phyloP scores from a whole-genome alignment of 768 basidiomycete species.

The Podaxis sp. region DNA sequence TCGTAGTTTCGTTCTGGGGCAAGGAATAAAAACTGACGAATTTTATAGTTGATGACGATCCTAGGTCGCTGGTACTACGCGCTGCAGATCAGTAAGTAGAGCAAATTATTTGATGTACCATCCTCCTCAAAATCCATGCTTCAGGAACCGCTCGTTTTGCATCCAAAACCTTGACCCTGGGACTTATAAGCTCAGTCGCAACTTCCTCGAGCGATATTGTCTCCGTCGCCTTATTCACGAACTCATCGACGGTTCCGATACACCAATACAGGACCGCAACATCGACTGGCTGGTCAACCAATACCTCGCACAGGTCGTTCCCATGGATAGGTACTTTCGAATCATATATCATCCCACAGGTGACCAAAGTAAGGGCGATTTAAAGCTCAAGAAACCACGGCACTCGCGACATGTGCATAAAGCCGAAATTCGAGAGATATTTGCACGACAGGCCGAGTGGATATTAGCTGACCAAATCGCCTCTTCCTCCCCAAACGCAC shows the following conservation, averaged over 20 bases:
- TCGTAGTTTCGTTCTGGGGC: conserved; percentile 10
- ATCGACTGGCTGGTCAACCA: conserved; percentile 45
- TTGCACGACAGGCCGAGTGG: conserved; percentile 59
- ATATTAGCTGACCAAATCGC: conserved; percentile 45
- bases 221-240: conserved; percentile 42
- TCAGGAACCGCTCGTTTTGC: conserved; percentile 38
- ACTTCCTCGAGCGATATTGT: conserved; percentile 50
- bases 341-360: conserved; percentile 28
- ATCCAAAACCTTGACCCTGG: conserved; percentile 41
- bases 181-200: conserved; percentile 36
- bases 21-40: background rate
- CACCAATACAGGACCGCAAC: conserved; percentile 32
- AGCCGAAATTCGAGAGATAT: conserved; percentile 45
- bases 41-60: conserved; percentile 12
- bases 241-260: conserved; percentile 32
- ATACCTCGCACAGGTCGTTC: conserved; percentile 29
- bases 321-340: conserved; percentile 22
- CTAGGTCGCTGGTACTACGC: conserved; percentile 5
- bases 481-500: conserved; percentile 16
- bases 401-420: conserved; percentile 43
- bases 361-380: conserved; percentile 15
- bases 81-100: conserved; percentile 19
- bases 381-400: conserved; percentile 27
- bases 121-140: background rate
- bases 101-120: background rate